Evolutionary conservation across 108 stramenopile genomes (phyloP), one percentile per base, ranked within the genome.

Genomic region (Nitzschia putrida): DNA sequence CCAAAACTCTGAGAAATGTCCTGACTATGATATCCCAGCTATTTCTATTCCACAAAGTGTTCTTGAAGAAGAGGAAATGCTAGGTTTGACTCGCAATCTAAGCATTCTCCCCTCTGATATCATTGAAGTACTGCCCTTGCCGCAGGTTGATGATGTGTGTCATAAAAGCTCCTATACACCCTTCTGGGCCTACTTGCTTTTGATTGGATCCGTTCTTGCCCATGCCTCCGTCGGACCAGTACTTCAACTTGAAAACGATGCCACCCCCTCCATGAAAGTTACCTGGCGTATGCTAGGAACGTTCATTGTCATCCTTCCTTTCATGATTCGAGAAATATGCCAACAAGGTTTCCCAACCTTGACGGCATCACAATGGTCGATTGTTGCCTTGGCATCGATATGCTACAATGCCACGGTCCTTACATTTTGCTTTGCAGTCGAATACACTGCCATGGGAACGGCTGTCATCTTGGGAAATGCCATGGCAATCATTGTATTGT

Each of bases 401-500:
- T 77, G 66, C 58, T 89, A 85, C 54, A 69, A 52, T 13, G 60
- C 69, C 21, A 58, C 81, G 64, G 51, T 54, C 24, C 42, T 84
- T 18, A 16, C 66, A 5, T 89, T 86, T 70, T 79, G 69, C 22
- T 43, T 66, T 47, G 58, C 88, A 2, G 60, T 89, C 21, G 72
- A 75, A 8, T 80, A 80, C 57, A 86, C 88, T 0, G 60, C 85
- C 3, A 55, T 89, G 26, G 83, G 83, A 12, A 89, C 85, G 58
- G 85, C 85, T 29, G 59, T 77, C 38, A 73, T 85, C 53, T 63
- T 80, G 16, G 38, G 55, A 44, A 80, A 80, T 73, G 26, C 69
- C 23, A 57, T 72, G 61, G 74, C 82, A 22, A 51, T 89, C 34
- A 64, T 86, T 0, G 58, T 86, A 2, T 53, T 89, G 57, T 37